A percentile compares a stretch with the other conserved stretches of the same genome.
phyloP scores from a whole-genome alignment of 192 early-diverging fungal genomes.

The Backusella circina region DNA sequence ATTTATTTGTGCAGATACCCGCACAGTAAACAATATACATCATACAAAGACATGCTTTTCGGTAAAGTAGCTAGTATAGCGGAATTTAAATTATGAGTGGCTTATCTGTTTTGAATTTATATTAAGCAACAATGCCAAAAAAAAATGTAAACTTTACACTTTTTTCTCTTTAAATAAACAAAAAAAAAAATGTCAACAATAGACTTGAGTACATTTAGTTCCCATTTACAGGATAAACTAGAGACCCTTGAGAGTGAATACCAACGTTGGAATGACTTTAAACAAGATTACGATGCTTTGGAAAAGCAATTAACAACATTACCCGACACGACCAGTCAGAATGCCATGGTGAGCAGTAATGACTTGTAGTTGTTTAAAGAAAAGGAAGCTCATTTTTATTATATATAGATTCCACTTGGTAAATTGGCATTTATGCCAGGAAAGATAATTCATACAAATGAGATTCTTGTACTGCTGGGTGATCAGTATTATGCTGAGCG shows the following conservation, averaged over 20 bases:
- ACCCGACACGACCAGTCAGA: conserved; percentile 42
- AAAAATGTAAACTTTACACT: neutral
- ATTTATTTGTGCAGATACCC: too few species aligned
- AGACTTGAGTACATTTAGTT: neutral
- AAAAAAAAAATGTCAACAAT: neutral
- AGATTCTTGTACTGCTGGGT: conserved; percentile 82
- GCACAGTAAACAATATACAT: too few species aligned
- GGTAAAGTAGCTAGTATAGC: too few species aligned
- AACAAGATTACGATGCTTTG: conserved; percentile 53
- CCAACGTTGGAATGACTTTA: conserved; percentile 52
- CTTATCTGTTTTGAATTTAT: neutral
- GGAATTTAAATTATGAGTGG: neutral
- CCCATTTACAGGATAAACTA: neutral
- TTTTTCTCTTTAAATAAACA: neutral
- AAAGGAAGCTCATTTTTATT: too few species aligned
- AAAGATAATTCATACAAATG: conserved; percentile 88
- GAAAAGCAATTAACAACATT: conserved; percentile 41
- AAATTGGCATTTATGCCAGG: conserved; percentile 89
- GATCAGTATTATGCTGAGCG: conserved; percentile 91
- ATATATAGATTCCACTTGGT: conserved; percentile 68
- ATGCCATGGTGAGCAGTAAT: conserved; percentile 48
- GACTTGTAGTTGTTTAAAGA: neutral
- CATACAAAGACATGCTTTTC: too few species aligned
- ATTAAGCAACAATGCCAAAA: neutral
- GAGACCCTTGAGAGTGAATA: conserved; percentile 9